Conservation (phyloP, 2,329 filamentous ascomycete genomes). For the Trichoderma arundinaceum region DNA sequence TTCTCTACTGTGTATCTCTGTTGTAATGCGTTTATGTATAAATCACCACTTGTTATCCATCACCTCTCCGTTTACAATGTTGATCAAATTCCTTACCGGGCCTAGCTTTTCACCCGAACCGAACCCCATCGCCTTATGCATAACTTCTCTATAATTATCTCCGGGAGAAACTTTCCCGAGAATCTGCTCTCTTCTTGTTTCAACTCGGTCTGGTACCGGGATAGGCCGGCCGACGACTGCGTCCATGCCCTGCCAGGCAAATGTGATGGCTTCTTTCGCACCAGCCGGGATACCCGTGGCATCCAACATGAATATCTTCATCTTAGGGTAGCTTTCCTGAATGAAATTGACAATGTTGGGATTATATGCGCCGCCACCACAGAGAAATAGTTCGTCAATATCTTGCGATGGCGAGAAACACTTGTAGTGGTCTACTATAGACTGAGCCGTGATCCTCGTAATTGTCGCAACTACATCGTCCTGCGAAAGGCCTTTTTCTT, state of each 20-base stretch:
- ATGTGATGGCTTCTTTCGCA: slow-evolving; percentile 59
- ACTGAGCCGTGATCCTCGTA: slow-evolving; percentile 53
- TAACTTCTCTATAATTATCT: slow-evolving; percentile 58
- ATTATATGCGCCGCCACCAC: slow-evolving; percentile 63
- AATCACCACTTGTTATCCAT: slow-evolving; percentile 51
- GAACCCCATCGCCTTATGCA: slow-evolving; percentile 59
- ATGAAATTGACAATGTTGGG: slow-evolving; percentile 62
- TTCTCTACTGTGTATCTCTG: too few relatives aligned
- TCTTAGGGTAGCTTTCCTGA: slow-evolving; percentile 53
- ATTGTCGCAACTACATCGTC: slow-evolving; percentile 57
- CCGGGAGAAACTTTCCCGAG: slow-evolving; percentile 63
- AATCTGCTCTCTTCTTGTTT: slow-evolving; percentile 57
- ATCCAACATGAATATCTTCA: slow-evolving; percentile 59
- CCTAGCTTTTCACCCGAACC: slow-evolving; percentile 51
- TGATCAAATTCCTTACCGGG: slow-evolving; percentile 57
- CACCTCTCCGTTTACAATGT: slow-evolving; percentile 54
- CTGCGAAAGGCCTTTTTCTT: slow-evolving; percentile 46
- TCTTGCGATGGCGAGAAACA: slow-evolving; percentile 31
- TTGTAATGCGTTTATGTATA: neutral
- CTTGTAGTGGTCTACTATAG: slow-evolving; percentile 35
- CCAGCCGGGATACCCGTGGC: slow-evolving; percentile 55
- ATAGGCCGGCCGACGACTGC: slow-evolving; percentile 60
- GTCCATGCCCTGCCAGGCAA: slow-evolving; percentile 65
- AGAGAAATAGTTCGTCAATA: slow-evolving; percentile 63
- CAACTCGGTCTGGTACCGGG: slow-evolving; percentile 57